Evolutionary conservation across 2,329 filamentous ascomycete species (phyloP).

Genomic region (Cryphonectria japonica): DNA sequence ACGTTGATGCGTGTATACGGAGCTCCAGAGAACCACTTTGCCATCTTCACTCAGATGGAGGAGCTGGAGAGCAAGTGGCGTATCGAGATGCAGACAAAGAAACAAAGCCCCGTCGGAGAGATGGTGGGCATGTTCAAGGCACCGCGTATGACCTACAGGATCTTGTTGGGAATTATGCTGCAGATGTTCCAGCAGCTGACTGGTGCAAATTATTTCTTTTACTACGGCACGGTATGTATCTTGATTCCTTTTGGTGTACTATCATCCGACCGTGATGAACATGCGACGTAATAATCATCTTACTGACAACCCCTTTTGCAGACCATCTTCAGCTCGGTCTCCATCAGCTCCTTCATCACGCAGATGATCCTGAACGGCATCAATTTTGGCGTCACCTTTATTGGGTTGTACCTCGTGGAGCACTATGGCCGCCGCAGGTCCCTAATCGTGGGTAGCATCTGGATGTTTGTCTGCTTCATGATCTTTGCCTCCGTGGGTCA

Average conservation of each 20-base stretch:
- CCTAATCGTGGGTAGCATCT: conserved; percentile 63
- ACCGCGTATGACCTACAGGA: conserved; percentile 66
- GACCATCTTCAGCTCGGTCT: conserved; percentile 51
- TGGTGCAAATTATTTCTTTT: conserved; percentile 67
- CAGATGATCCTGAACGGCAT: conserved; percentile 70
- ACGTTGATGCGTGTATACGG: conserved; percentile 56
- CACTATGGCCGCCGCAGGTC: conserved; percentile 67
- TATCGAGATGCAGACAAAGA: conserved; percentile 48
- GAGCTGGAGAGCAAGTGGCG: conserved; percentile 59
- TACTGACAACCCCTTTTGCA: conserved; percentile 39
- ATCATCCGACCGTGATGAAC: no score
- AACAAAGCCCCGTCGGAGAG: conserved; percentile 45
- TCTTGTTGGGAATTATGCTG: conserved; percentile 61
- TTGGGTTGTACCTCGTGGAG: conserved; percentile 72
- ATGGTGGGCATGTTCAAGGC: conserved; percentile 66
- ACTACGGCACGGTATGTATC: conserved; percentile 55
- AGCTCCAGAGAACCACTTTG: conserved; percentile 45
- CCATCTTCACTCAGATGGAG: conserved; percentile 52
- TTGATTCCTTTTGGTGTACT: neutral
- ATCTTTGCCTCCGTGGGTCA: conserved; percentile 59
- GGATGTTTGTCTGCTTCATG: conserved; percentile 65
- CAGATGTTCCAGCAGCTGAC: conserved; percentile 71
- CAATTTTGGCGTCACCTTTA: conserved; percentile 69
- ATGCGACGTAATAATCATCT: no score
- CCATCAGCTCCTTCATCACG: conserved; percentile 64